Conservation (phyloP, 306 rosid species). For the Vigna mungo region DNA sequence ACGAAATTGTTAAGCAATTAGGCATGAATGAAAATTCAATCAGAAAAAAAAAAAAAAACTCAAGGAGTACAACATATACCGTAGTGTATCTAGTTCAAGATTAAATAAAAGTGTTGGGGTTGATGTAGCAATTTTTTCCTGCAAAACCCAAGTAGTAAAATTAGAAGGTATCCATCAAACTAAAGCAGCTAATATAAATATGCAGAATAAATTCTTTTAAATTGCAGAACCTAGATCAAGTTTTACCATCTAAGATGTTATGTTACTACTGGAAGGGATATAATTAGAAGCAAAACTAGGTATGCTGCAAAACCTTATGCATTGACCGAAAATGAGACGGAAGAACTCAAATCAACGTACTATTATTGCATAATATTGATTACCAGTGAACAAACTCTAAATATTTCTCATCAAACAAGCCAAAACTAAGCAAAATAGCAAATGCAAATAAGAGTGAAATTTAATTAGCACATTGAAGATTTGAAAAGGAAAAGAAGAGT, state of each 20-base stretch:
- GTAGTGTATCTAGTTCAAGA: constrained; percentile 94
- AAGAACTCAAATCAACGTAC: constrained; percentile 24
- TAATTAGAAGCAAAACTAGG: constrained; percentile 29
- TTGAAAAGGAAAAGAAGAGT: constrained; percentile 10
- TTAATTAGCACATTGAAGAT: constrained; percentile 30
- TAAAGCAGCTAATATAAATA: constrained; percentile 30
- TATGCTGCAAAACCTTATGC: background rate
- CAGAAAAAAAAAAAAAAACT: background rate
- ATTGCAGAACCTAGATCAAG: constrained; percentile 20
- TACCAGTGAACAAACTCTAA: background rate
- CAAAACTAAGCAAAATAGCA: constrained; percentile 7
- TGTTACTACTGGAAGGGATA: constrained; percentile 16
- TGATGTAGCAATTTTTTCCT: constrained; percentile 86
- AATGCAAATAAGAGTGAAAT: constrained; percentile 31
- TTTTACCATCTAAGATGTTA: constrained; percentile 19
- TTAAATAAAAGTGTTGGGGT: constrained; percentile 85
- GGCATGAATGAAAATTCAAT: constrained; percentile 24
- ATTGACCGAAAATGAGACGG: too few species aligned
- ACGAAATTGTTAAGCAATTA: constrained; percentile 28
- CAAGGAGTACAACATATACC: constrained; percentile 53
- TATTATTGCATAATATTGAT: background rate
- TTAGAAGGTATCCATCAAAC: constrained; percentile 36
- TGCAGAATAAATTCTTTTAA: constrained; percentile 12
- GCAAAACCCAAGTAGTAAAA: constrained; percentile 54
- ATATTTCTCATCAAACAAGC: constrained; percentile 9